phyloP scores from a whole-genome alignment of 2,329 filamentous ascomycete genomes.

The Diaporthe caulivora region DNA sequence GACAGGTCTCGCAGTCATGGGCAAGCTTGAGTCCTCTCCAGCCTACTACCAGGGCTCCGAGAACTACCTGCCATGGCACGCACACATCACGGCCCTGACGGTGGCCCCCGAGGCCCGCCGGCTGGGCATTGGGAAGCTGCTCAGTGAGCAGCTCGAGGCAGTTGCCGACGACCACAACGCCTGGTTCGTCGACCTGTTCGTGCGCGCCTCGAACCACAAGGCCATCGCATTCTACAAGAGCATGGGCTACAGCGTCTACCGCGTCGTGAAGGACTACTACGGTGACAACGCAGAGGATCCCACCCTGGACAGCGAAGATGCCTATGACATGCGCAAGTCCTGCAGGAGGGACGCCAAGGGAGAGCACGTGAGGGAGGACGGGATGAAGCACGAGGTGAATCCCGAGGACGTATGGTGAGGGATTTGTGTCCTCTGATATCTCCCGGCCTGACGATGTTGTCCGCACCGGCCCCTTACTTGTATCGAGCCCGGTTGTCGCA shows the following conservation, averaged over 20 bases:
- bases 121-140: conserved; percentile 85
- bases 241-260: conserved; percentile 92
- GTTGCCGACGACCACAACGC: conserved; percentile 84
- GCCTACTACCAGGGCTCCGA: conserved; percentile 79
- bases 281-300: conserved; percentile 81
- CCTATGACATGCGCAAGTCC: conserved; percentile 96
- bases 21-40: conserved; percentile 92
- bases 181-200: conserved; percentile 97
- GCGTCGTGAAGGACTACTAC: conserved; percentile 92
- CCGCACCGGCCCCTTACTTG: background rate
- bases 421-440: background rate
- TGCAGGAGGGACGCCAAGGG: conserved; percentile 82
- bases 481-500: background rate
- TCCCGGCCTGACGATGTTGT: background rate
- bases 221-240: conserved; percentile 91
- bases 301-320: conserved; percentile 79
- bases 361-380: conserved; percentile 83
- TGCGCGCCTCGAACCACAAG: conserved; percentile 86
- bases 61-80: conserved; percentile 99
- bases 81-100: conserved; percentile 95
- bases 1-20: conserved; percentile 78
- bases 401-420: conserved; percentile 88
- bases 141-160: conserved; percentile 85
- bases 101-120: conserved; percentile 89
- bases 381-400: conserved; percentile 81